phyloP scores from a whole-genome alignment of 2,329 filamentous ascomycete species.

The Epichloe typhina region DNA sequence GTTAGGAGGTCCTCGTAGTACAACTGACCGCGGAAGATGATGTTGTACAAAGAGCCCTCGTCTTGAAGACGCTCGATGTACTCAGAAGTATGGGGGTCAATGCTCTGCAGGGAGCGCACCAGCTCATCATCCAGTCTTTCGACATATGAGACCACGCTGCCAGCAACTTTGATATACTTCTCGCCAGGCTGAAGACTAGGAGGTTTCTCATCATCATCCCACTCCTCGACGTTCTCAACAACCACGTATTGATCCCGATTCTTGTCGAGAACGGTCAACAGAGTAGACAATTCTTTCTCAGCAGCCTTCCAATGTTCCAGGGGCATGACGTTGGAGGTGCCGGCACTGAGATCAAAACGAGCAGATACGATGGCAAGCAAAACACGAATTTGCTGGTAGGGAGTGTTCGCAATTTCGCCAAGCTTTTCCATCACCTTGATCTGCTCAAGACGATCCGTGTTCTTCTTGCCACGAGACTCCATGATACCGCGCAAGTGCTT shows the following conservation, averaged over 20 bases:
- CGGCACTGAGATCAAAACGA: slow-evolving; percentile 81
- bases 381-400: slow-evolving; percentile 89
- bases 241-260: slow-evolving; percentile 67
- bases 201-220: slow-evolving; percentile 96
- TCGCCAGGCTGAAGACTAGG: slow-evolving; percentile 61
- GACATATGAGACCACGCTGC: slow-evolving; percentile 85
- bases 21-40: slow-evolving; percentile 74
- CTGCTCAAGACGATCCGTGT: slow-evolving; percentile 88
- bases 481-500: slow-evolving; percentile 90
- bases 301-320: slow-evolving; percentile 95
- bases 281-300: slow-evolving; percentile 67
- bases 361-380: slow-evolving; percentile 86
- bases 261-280: slow-evolving; percentile 67
- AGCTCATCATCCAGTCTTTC: slow-evolving; percentile 96
- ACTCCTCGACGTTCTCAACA: slow-evolving; percentile 86
- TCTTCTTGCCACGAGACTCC: slow-evolving; percentile 96
- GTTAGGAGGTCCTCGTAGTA: slow-evolving; percentile 77
- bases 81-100: slow-evolving; percentile 96
- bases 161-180: slow-evolving; percentile 78
- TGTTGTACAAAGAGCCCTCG: slow-evolving; percentile 80
- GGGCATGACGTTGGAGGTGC: slow-evolving; percentile 69
- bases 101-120: slow-evolving; percentile 89
- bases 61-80: slow-evolving; percentile 93
- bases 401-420: slow-evolving; percentile 71
- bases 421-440: slow-evolving; percentile 97